Evolutionary conservation across 805 yeast genomes (phyloP), one percentile per base, ranked within the genome.

Genomic region (Yarrowia alimentaria): DNA sequence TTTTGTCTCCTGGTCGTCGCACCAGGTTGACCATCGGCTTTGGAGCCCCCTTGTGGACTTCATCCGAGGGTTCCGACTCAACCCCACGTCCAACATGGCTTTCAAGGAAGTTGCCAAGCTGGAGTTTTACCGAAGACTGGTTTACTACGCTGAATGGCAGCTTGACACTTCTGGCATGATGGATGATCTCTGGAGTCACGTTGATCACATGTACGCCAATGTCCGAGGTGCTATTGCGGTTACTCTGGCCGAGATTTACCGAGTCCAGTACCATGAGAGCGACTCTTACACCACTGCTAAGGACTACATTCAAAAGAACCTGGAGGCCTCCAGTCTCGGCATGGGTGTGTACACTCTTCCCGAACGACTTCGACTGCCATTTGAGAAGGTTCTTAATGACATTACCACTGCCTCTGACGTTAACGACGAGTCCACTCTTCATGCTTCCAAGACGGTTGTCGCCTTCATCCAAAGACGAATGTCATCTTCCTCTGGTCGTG

Each of bases 161-260:
- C n/a, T 29, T 10, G 30, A 43, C n/a, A 16, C 21, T 4, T 13
- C 26, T 11, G 11, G 5, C 1, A 32, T 26, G 18, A 24, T 26
- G 4, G 9, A 21, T 4, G 22, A 75, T 55, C 67, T 82, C 54
- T 68, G 79, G 58, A 63, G 63, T 1, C 70, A 76, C 6, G 63
- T 74, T 33, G 70, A 76, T 35, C 89, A 86, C 61, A 83, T 85
- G 5, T 85, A 85, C 61, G 82, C 81, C 52, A 78, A 79, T 9
- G 89, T 90, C 5, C 72, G 95, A 17, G 79, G 75, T 16, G 80
- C 80, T 45, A 68, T 85, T 42, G 91, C 90, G 0, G 71, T 78
- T 2, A 66, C 82, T 5, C 61, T 88, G 33, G 76, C 78, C 9
- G 74, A 67, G 4, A 57, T 77, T 12, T 68, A 76, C 3, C 65